Base-by-base conservation (phyloP, 345 rosid genomes). In the Euphorbia lathyris region DNA sequence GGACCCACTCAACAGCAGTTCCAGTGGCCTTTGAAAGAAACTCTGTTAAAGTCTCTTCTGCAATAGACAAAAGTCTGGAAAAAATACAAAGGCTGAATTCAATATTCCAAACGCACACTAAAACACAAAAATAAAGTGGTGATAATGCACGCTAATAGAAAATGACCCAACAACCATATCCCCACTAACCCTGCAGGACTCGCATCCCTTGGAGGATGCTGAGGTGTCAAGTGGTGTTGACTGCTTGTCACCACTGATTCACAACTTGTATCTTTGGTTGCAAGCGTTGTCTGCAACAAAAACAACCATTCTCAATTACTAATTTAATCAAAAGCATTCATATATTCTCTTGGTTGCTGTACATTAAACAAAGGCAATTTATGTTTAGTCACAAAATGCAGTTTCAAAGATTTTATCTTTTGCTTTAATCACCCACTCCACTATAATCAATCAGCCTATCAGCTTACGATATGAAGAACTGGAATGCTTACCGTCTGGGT, bases 1-100 rank as follows among this genome's bases (percentile, higher is more conserved):
- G 99, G 80, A 96, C 93, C 99, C 99, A 96, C 97, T 96, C 99
- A 63, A 96, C 95, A 80, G 99, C 98, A 79, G 99, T 96, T 89
- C 99, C 99, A 86, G 98, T 96, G 77, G 99, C 99, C 99, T 96
- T 96, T 73, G 99, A 96, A 89, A 96, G 97, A 92, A 92, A 96
- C 92, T 96, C 98, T 90, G 98, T 87, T 92, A 96, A 89, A 88
- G 97, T 89, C 82, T 96, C 98, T 89, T 96, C 97, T 87, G 97
- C 97, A 85, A 89, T 85, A 89, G 99, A 88, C 97, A 96, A 88
- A 84, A 96, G 98, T 82, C 99, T 92, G 60, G 77, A 52, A 74
- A 66, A 59, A 74, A 66, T 59, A 74, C 70, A 72, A 73, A 72
- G 55, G 68, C 68, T 72, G 66, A 76, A 66, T 69, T 69, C 58